phyloP scores from a whole-genome alignment of 331 rosid species.

The Rhamnella rubrinervis region DNA sequence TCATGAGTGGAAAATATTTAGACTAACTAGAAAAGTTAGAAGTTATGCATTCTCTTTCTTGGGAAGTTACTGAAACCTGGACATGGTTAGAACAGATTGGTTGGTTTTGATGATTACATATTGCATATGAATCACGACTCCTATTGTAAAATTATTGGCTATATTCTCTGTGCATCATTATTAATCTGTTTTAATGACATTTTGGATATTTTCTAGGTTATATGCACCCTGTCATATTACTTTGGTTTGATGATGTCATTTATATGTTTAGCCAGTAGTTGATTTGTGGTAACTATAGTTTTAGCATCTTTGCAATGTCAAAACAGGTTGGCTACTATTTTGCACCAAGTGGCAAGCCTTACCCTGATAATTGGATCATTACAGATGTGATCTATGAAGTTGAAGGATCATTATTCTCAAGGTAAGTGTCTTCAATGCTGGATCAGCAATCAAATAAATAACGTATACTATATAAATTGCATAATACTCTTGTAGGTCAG shows the following conservation, averaged over 20 bases:
- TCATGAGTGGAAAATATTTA: no score
- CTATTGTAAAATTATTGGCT: neutral
- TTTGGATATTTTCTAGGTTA: conserved; percentile 23
- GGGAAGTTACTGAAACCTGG: no score
- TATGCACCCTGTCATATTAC: conserved; percentile 28
- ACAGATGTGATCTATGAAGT: conserved; percentile 78
- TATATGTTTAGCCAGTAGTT: conserved; percentile 27
- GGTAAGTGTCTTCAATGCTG: conserved; percentile 40
- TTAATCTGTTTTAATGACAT: conserved; percentile 15
- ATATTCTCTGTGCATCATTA: conserved; percentile 9
- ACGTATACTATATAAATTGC: neutral
- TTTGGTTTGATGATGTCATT: conserved; percentile 33
- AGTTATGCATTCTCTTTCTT: no score
- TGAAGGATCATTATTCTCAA: conserved; percentile 81
- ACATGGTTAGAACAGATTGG: no score
- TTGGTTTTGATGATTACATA: no score
- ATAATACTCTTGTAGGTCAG: conserved; percentile 59
- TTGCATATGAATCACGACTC: neutral
- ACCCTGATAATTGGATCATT: conserved; percentile 98
- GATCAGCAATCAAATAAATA: neutral
- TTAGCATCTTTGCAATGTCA: conserved; percentile 43
- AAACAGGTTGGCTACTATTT: conserved; percentile 97
- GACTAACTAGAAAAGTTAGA: no score
- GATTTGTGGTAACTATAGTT: conserved; percentile 37
- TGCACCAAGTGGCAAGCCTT: conserved; percentile 99